Evolutionary conservation across 805 yeast species (phyloP), one percentile per base, ranked within the genome.

Genomic region (Candida oleophila): DNA sequence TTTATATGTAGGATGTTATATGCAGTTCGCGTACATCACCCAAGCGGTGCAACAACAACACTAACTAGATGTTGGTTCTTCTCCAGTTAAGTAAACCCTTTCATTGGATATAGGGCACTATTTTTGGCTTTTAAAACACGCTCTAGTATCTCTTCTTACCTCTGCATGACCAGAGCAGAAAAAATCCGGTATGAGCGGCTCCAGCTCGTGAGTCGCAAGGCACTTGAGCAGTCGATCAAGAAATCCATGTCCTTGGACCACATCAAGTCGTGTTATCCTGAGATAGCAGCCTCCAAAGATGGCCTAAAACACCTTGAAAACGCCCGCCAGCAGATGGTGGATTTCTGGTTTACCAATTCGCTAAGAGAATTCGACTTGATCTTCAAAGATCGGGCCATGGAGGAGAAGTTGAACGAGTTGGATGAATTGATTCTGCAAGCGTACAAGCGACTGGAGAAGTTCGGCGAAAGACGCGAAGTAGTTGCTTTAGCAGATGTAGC

Each of bases 281-380:
- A 65, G 4, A 70, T 80, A 38, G 71, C 83, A 2, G 46, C 57
- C n/a, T 62, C 74, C 14, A 67, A 64, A n/a, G 72, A 68, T 20
- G 85, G 83, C 2, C 60, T 65, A 3, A 65, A 65, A 20, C 59
- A 73, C 3, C 60, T 82, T 9, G 69, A 69, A 18, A 70, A 73
- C 21, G 83, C 83, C 5, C 67, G 80, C 41, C 63, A 67, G 18
- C 87, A 81, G 53, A 76, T 82, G 11, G 65, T 72, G 15, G 67
- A 70, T 36, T 80, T 76, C 51, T 81, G 84, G 81, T 69, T 68
- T 36, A 63, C 66, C 22, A 68, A 76, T n/a, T 69, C 76, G 22
- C 55, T 70, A 39, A 66, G 74, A 42, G 87, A 83, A 53, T 81
- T 82, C 51, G 75, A 76, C 11, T 73, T 75, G 42, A 78, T 83